Conservation (phyloP, 352 stramenopile genomes). For the Phytopythium litorale region DNA sequence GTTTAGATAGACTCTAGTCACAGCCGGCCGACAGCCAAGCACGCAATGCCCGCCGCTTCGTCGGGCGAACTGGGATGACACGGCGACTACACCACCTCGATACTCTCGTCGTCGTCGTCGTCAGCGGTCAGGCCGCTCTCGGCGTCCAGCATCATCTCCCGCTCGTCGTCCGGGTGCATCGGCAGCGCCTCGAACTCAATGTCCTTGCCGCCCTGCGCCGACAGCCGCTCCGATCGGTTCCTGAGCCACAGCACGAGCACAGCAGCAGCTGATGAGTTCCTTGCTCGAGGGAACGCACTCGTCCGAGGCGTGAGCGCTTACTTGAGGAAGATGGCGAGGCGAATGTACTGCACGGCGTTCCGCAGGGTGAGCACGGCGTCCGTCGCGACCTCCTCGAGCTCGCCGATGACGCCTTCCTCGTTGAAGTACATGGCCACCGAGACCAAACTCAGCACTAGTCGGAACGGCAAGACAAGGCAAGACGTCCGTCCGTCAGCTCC, state of each 20-base stretch:
- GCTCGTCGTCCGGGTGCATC: slow-evolving; percentile 32
- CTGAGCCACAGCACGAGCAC: slow-evolving; percentile 13
- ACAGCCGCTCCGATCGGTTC: slow-evolving; percentile 49
- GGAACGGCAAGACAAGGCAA: slow-evolving; percentile 12
- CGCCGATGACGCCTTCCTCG: slow-evolving; percentile 70
- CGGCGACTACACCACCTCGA: slow-evolving; percentile 27
- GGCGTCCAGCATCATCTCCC: slow-evolving; percentile 48
- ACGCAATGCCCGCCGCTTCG: not conserved
- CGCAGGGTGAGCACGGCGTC: slow-evolving; percentile 74
- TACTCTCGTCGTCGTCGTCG: slow-evolving; percentile 24
- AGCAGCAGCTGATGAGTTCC: not conserved
- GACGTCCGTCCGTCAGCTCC: slow-evolving; percentile 31
- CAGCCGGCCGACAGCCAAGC: not conserved
- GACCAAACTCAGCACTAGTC: slow-evolving; percentile 67
- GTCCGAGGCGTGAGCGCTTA: slow-evolving; percentile 12
- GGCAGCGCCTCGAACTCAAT: slow-evolving; percentile 58
- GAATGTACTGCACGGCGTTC: slow-evolving; percentile 78
- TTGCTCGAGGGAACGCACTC: not conserved
- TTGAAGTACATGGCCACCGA: slow-evolving; percentile 84
- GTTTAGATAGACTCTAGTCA: not conserved
- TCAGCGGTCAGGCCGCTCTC: slow-evolving; percentile 37
- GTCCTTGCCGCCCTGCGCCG: slow-evolving; percentile 39
- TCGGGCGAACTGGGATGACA: not conserved
- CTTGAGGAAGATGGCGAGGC: slow-evolving; percentile 84
- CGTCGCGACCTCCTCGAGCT: slow-evolving; percentile 80